Evolutionary conservation across 2,329 filamentous ascomycete genomes (phyloP), one percentile per base, ranked within the genome.

Genomic region (Fusarium dimerum): DNA sequence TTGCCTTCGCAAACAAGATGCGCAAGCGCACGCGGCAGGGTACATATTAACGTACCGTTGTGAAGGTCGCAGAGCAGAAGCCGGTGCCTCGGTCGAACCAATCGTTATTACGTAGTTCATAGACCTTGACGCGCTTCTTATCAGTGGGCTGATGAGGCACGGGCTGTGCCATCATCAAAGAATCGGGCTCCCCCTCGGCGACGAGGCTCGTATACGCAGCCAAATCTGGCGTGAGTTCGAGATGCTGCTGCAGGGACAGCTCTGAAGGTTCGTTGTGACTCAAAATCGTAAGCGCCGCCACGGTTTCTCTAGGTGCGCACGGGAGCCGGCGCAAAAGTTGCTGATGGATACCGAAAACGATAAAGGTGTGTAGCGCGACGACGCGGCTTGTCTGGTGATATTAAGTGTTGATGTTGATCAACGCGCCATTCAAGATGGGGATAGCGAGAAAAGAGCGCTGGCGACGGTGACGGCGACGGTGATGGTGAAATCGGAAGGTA

Each of bases 31-130:
- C 43, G 39, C 40, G 47, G 50, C 40, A 47, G 50, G 47, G 32
- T 56, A 52, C 10, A 55, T n/a, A 48, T 39, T 46, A 71, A 52
- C 88, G 72, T 83, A 94, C 89, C 71, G 86, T 82, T 59, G 87
- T 76, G 60, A 89, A 83, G 60, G 86, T 82, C 44, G 92, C 92
- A 54, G 85, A 90, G 73, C 94, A 97, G 73, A 97, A 97, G 57
- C 94, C 94, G 44, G 94, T 99, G 60, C 94, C 94, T 68, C 93
- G 84, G 76, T 99, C 94, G 71, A 93, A 97, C 94, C 94, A 99
- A 84, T 97, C 94, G 81, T 96, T 96, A 76, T 96, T 92, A 73
- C 90, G 91, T 67, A 99, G 83, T 79, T 97, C 94, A 75, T 99
- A 99, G 71, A 99, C 94, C 81, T 99, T 99, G 75, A 97, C 94